Evolutionary conservation across 805 yeast genomes (phyloP), one percentile per base, ranked within the genome.

Genomic region (Wickerhamia fluorescens): DNA sequence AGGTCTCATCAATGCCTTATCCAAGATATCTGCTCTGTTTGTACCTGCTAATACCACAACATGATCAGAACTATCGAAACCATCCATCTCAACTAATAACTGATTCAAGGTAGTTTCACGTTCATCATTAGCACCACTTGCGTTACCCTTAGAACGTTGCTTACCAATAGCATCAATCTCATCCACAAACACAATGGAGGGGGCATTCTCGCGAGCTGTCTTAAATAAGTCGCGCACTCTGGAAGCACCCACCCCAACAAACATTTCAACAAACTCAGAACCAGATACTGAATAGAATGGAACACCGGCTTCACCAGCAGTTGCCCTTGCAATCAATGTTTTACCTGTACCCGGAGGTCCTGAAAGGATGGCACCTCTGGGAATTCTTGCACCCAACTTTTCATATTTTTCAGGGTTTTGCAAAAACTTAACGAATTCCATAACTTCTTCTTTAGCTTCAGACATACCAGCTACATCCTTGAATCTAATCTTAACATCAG

Each of bases 311-410:
- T 92, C 99, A 42, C 98, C 98, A 2, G 98, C 98, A 28, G 97
- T 92, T 4, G 99, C 99, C 52, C 86, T 89, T 8, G 99, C 99
- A 28, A 92, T 63, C 30, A 92, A 66, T 1, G 99, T 92, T 55
- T 92, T 92, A 75, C 99, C 99, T 7, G 98, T 92, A 65, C 99
- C 99, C 29, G 99, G 99, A 11, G 98, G 95, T 27, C 99, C 99
- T 2, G 95, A 82, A 33, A 92, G 64, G 36, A 92, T 85, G 7
- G 98, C 98, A 44, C 99, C 99, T 52, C 97, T 75, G 27, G 99
- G 99, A 42, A 92, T 92, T 54, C 87, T 85, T 22, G 97, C 99
- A 22, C 99, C 99, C 34, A 92, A 66, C 36, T 75, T 75, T 54
- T 88, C 96, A 57, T 88, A 92, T 52, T 87, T 85, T 32, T 70